Conservation (phyloP, 2,329 filamentous ascomycete genomes). For the Sclerotinia glacialis region DNA sequence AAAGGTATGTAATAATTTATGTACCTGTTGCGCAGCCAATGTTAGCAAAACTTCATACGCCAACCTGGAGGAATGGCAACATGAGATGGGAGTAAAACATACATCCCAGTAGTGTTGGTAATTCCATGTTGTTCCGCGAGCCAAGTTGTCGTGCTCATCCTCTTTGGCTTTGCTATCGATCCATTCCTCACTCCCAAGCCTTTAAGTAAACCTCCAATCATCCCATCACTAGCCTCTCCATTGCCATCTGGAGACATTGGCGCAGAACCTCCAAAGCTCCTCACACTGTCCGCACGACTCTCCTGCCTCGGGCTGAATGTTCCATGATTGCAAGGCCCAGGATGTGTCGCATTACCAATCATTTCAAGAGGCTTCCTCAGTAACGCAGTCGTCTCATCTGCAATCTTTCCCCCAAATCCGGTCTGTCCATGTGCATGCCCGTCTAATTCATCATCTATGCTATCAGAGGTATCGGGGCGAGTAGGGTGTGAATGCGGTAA, state of each 20-base stretch:
- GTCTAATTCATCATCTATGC: slow-evolving; percentile 26
- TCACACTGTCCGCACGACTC: slow-evolving; percentile 34
- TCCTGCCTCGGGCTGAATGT: slow-evolving; percentile 69
- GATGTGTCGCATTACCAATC: slow-evolving; percentile 30
- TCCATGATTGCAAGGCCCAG: slow-evolving; percentile 63
- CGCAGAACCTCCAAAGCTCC: slow-evolving; percentile 31
- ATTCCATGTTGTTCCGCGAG: slow-evolving; percentile 72
- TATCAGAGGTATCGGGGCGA: slow-evolving; percentile 24
- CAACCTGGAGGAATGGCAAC: not conserved
- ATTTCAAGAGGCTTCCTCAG: slow-evolving; percentile 44
- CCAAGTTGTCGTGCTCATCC: slow-evolving; percentile 69
- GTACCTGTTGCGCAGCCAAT: slow-evolving; percentile 57
- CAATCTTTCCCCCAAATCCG: slow-evolving; percentile 23
- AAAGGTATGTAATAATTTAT: slow-evolving; percentile 90
- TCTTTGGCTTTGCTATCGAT: slow-evolving; percentile 46
- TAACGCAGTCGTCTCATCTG: slow-evolving; percentile 53
- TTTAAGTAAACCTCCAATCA: slow-evolving; percentile 32
- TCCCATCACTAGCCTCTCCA: slow-evolving; percentile 27
- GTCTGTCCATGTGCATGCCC: slow-evolving; percentile 17
- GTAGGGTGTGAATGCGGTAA: slow-evolving; percentile 31
- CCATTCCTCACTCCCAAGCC: slow-evolving; percentile 31
- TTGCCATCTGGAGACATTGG: slow-evolving; percentile 23
- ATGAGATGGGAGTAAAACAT: slow-evolving; percentile 38
- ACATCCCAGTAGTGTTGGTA: slow-evolving; percentile 72
- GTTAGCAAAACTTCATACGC: slow-evolving; percentile 4